Evolutionary conservation across 2,329 filamentous ascomycete species (phyloP).

Genomic region (Calonectria pseudoreteaudii): DNA sequence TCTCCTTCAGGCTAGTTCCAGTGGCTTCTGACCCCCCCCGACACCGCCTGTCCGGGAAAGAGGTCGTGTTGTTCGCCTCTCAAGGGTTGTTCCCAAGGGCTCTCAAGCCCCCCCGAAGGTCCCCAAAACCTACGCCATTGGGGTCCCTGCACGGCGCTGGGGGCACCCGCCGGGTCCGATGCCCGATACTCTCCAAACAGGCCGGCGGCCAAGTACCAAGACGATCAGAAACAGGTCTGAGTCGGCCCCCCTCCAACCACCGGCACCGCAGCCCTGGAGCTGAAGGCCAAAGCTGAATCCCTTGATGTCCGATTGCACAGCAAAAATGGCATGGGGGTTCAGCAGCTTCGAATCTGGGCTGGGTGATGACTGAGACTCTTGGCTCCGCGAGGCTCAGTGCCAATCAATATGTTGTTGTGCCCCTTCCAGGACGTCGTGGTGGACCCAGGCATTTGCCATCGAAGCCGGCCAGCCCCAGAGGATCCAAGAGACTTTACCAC

Average conservation of each 20-base stretch:
- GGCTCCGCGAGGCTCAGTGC: conserved; percentile 20
- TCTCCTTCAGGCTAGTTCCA: conserved; percentile 41
- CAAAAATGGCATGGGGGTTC: conserved; percentile 2
- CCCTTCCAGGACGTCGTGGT: conserved; percentile 32
- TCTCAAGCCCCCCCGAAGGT: conserved; percentile 7
- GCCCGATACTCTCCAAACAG: conserved; percentile 6
- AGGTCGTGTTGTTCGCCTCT: conserved; percentile 25
- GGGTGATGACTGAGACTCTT: conserved; percentile 18
- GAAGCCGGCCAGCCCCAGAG: conserved; percentile 28
- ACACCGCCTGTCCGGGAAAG: conserved; percentile 40
- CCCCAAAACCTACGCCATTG: conserved; percentile 18
- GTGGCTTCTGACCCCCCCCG: conserved; percentile 32
- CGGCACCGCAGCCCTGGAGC: conserved; percentile 16
- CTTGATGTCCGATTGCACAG: conserved; percentile 3
- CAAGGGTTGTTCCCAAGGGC: conserved; percentile 15
- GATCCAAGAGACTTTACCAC: conserved; percentile 38
- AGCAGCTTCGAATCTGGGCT: conserved; percentile 8
- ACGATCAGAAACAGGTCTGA: conserved; percentile 8
- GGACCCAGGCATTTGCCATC: conserved; percentile 40
- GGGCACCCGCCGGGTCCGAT: conserved; percentile 24
- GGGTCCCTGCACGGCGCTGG: conserved; percentile 30
- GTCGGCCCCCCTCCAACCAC: conserved; percentile 12
- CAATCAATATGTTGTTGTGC: conserved; percentile 35
- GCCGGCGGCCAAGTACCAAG: not conserved
- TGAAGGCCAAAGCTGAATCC: conserved; percentile 9